A percentile compares a stretch with the other conserved stretches of the same genome.
These are phyloP conservation scores for Pichia eremophila DNA, from an alignment of 805 yeast genomes.

Conservation along the genomic window DNA sequence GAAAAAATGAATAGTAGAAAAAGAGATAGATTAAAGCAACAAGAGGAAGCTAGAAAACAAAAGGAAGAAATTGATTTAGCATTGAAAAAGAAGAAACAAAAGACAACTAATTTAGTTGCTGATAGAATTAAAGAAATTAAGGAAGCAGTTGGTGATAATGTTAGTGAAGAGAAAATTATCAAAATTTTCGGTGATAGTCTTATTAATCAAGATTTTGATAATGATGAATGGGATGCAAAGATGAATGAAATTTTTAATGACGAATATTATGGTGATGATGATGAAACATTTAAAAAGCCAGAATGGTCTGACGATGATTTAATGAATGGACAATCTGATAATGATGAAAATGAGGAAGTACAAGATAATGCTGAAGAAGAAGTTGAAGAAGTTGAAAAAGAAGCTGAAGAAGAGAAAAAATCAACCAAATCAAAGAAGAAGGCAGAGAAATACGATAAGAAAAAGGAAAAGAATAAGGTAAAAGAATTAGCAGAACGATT, in stretches of 20 bases:
- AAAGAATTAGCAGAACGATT: conserved; percentile 65
- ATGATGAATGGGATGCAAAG: conserved; percentile 82
- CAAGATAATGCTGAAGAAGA: conserved; percentile 31
- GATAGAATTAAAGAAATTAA: conserved; percentile 58
- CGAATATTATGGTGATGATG: conserved; percentile 58
- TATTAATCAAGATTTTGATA: conserved; percentile 81
- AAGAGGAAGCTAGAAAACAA: conserved; percentile 41
- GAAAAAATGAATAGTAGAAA: conserved; percentile 66
- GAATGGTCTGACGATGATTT: conserved; percentile 45
- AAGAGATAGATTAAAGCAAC: conserved; percentile 68
- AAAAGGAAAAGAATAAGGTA: conserved; percentile 52
- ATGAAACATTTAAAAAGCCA: conserved; percentile 42
- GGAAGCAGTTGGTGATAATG: conserved; percentile 59
- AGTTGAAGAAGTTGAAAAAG: conserved; percentile 26
- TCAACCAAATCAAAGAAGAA: conserved; percentile 47
- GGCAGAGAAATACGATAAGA: conserved; percentile 43
- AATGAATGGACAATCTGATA: conserved; percentile 24
- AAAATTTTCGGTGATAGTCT: conserved; percentile 66
- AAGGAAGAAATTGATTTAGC: conserved; percentile 48
- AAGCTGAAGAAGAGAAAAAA: conserved; percentile 28
- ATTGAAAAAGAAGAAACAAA: conserved; percentile 61
- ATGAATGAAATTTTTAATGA: conserved; percentile 83
- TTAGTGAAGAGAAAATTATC: conserved; percentile 49
- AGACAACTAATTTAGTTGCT: conserved; percentile 67
- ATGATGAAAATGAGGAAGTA: conserved; percentile 31